Evolutionary conservation across 345 rosid species (phyloP).

Genomic region (Dovyalis caffra): DNA sequence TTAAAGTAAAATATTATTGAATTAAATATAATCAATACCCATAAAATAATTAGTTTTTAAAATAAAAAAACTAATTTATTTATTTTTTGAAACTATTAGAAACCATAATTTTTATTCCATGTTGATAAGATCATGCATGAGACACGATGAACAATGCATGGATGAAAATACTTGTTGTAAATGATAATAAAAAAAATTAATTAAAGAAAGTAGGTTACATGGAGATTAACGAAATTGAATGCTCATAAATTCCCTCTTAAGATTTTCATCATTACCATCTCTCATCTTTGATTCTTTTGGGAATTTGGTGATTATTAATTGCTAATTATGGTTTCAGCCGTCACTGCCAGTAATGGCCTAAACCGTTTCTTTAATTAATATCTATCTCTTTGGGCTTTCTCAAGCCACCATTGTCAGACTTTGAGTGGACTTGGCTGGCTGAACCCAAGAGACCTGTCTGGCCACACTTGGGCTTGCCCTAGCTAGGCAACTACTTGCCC

Average conservation of each 20-base stretch:
- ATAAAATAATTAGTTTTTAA: no score
- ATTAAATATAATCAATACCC: no score
- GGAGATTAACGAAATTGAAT: not conserved
- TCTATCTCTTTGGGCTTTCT: not conserved
- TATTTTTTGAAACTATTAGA: no score
- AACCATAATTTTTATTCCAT: no score
- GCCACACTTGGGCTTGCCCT: not conserved
- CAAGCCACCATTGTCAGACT: not conserved
- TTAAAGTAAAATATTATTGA: no score
- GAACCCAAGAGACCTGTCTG: not conserved
- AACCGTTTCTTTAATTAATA: not conserved
- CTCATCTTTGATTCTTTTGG: not conserved
- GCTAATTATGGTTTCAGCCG: not conserved
- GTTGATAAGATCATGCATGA: no score
- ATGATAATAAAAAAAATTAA: not conserved
- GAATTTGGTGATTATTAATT: not conserved
- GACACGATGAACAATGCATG: no score
- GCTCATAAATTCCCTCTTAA: not conserved
- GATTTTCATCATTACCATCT: not conserved
- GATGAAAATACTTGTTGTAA: rapidly evolving
- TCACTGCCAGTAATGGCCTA: not conserved
- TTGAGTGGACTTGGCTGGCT: not conserved
- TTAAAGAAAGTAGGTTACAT: not conserved
- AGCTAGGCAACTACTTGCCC: not conserved
- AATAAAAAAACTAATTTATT: no score